Base-by-base conservation (phyloP, 1,139 yeast genomes). In the Magnusiomyces starmeri region DNA sequence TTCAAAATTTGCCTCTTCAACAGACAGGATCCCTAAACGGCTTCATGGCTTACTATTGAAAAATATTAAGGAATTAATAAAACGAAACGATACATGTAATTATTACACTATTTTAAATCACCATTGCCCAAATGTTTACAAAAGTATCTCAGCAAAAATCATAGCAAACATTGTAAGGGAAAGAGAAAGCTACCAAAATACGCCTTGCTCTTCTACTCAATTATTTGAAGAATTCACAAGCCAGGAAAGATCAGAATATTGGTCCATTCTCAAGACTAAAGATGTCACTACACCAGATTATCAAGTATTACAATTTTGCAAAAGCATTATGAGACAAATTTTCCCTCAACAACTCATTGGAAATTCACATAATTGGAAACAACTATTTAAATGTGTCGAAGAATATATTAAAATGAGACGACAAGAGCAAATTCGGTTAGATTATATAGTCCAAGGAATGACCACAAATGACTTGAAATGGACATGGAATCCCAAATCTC, bases 261-360 rank as follows among this genome's bases (percentile, higher is more conserved):
- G 37, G 37, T n/a, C 18, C 37, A 4, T 32, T 6, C 35, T 51
- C 42, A 48, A 49, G 26, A 44, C 46, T 16, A 27, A 32, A 9
- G 51, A 51, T 16, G 18, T 46, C 9, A 37, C 52, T 14, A 42
- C 48, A 24, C 22, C 32, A 4, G 22, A 34, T 12, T 14, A 39
- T 12, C 45, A 49, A 18, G 54, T 49, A 8, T 45, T 35, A 46
- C n/a, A 20, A 29, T 60, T 61, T 29, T 54, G 59, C 39, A 50
- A 49, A 14, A 43, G 53, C 4, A 57, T 57, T 8, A 37, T 64
- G 35, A 40, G 49, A 12, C 42, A 72, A 50, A 54, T 83, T 0
- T 67, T 85, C 32, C 88, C 92, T 0, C 43, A 63, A 1, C 72
- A 70, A 9, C 58, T 77, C 1, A 77, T 84, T 71, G 96, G 96